Conservation (phyloP, 2,329 filamentous ascomycete species). For the Pseudogymnoascus sp. region DNA sequence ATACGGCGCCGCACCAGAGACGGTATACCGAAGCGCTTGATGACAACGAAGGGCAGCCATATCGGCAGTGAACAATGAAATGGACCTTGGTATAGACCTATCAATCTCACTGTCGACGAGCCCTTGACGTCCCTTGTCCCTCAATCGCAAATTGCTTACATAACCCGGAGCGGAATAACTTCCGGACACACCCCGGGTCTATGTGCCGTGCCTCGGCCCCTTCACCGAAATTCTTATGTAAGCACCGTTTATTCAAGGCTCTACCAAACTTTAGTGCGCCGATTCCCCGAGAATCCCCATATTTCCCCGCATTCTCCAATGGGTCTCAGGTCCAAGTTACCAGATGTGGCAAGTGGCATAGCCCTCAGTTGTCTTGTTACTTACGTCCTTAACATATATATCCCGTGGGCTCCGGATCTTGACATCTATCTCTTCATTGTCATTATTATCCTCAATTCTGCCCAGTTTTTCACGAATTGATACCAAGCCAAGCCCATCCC, state of each 20-base stretch:
- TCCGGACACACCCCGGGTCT: neutral
- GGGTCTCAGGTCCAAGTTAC: constrained; percentile 11
- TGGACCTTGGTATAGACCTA: constrained; percentile 1
- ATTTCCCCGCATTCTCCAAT: constrained; percentile 1
- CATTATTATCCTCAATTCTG: constrained; percentile 24
- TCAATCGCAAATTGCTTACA: constrained; percentile 7
- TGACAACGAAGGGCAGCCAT: constrained; percentile 44
- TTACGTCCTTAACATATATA: constrained; percentile 20
- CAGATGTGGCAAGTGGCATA: constrained; percentile 21
- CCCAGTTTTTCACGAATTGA: constrained; percentile 21
- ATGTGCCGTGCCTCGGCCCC: constrained; percentile 10
- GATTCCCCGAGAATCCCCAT: constrained; percentile 4
- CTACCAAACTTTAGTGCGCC: neutral
- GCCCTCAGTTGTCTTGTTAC: constrained; percentile 17
- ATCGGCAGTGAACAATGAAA: neutral
- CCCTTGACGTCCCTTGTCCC: neutral
- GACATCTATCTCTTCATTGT: constrained; percentile 22
- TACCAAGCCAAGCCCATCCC: constrained; percentile 15
- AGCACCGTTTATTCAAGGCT: neutral
- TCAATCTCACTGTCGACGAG: neutral
- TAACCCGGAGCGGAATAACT: constrained; percentile 3
- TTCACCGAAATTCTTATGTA: neutral
- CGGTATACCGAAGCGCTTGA: constrained; percentile 40
- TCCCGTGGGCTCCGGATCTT: constrained; percentile 23
- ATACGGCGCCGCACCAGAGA: constrained; percentile 25